A percentile compares a stretch with the other conserved stretches of the same genome.
These are phyloP conservation scores for Globisporangium cystogenes DNA, from an alignment of 352 stramenopile genomes.

Conservation along the genomic window DNA sequence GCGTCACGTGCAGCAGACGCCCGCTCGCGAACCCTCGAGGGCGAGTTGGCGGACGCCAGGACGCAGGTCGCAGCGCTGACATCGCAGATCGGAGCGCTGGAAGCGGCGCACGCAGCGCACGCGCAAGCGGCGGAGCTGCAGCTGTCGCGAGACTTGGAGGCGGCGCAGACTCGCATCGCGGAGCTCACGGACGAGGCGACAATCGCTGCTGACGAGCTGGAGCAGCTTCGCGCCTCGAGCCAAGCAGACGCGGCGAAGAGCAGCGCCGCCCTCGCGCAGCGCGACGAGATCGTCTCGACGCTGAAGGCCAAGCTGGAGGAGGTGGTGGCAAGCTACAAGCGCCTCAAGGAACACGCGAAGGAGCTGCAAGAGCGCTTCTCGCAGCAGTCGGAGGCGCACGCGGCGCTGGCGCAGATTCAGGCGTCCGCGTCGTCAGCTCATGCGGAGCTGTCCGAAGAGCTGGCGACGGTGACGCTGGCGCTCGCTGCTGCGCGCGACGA, in stretches of 20 bases:
- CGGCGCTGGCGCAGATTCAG: slow-evolving; percentile 16
- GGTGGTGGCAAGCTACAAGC: slow-evolving; percentile 57
- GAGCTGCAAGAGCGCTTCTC: slow-evolving; percentile 39
- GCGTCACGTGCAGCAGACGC: not conserved
- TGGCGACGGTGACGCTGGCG: slow-evolving; percentile 26
- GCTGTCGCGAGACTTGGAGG: slow-evolving; percentile 13
- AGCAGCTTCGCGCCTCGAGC: slow-evolving; percentile 5
- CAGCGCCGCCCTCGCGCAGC: slow-evolving; percentile 10
- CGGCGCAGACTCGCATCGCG: slow-evolving; percentile 17
- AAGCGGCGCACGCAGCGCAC: slow-evolving; percentile 16
- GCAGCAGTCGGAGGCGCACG: slow-evolving; percentile 13
- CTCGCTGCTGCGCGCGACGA: slow-evolving; percentile 19
- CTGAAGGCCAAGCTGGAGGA: slow-evolving; percentile 59
- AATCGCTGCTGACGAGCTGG: slow-evolving; percentile 13
- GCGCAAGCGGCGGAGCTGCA: slow-evolving; percentile 9
- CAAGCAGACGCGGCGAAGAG: slow-evolving; percentile 1
- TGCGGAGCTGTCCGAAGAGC: slow-evolving; percentile 22
- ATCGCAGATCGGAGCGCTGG: slow-evolving; percentile 1
- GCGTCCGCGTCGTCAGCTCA: slow-evolving; percentile 21
- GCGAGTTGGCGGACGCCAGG: not conserved
- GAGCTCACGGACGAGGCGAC: slow-evolving; percentile 14
- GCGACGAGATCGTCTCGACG: slow-evolving; percentile 45
- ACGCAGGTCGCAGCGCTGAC: not conserved
- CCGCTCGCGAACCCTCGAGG: not conserved
- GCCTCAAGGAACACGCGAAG: slow-evolving; percentile 36